phyloP scores from a whole-genome alignment of 225 moss, liverwort and hornwort species.

The Physcomitrium patens region DNA sequence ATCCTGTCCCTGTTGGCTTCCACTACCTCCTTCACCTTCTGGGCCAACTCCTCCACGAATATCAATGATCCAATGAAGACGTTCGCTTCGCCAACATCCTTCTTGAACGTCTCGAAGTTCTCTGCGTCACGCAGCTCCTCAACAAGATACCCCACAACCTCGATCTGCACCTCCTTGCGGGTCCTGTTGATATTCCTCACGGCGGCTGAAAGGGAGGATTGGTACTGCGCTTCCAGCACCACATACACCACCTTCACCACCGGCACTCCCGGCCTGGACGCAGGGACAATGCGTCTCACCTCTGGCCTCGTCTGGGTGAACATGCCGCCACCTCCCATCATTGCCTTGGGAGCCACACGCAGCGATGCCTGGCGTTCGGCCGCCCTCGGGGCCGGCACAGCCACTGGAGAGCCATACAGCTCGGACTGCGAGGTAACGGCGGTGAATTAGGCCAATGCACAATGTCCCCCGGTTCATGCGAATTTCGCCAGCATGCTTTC shows the following conservation, averaged over 20 bases:
- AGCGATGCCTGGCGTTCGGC: constrained; percentile 12
- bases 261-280: constrained; percentile 76
- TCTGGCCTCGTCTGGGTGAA: constrained; percentile 92
- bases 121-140: constrained; percentile 94
- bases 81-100: constrained; percentile 89
- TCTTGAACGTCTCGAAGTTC: constrained; percentile 78
- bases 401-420: constrained; percentile 39
- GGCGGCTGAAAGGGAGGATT: constrained; percentile 89
- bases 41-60: constrained; percentile 91
- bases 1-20: constrained; percentile 82
- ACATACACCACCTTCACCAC: constrained; percentile 97
- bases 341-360: constrained; percentile 28
- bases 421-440: constrained; percentile 31
- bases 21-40: constrained; percentile 80
- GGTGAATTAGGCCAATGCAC: no score
- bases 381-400: constrained; percentile 21
- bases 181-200: constrained; percentile 82
- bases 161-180: constrained; percentile 76
- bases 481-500: no score
- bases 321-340: constrained; percentile 83
- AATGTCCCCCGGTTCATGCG: no score
- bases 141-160: constrained; percentile 95
- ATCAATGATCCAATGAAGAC: constrained; percentile 97
- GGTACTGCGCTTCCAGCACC: constrained; percentile 95
- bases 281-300: constrained; percentile 97